phyloP scores from a whole-genome alignment of 345 rosid species.

The Populus simonii region DNA sequence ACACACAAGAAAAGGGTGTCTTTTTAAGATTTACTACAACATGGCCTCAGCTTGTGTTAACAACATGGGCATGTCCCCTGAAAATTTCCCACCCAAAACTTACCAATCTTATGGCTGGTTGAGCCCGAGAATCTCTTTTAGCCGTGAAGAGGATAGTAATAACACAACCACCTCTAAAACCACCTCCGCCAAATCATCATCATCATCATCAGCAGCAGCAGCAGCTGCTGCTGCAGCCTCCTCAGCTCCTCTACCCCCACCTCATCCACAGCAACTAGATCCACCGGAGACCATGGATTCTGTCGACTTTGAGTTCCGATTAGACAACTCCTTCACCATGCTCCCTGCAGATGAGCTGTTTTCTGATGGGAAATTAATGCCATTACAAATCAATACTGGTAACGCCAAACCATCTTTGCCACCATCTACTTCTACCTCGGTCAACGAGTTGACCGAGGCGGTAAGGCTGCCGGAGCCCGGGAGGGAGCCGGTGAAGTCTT shows the following conservation, averaged over 20 bases:
- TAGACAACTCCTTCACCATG: slow-evolving; percentile 77
- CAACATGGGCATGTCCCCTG: slow-evolving; percentile 56
- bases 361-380: slow-evolving; percentile 78
- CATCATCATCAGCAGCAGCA: not conserved
- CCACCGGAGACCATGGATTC: slow-evolving; percentile 33
- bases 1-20: too few relatives aligned
- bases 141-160: slow-evolving; percentile 46
- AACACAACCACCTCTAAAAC: slow-evolving; percentile 16
- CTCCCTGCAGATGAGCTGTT: slow-evolving; percentile 92
- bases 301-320: slow-evolving; percentile 82
- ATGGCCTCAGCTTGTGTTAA: slow-evolving; percentile 94
- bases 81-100: slow-evolving; percentile 42
- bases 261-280: slow-evolving; percentile 15
- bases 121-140: slow-evolving; percentile 59
- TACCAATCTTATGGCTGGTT: slow-evolving; percentile 52
- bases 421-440: not conserved
- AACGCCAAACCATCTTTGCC: slow-evolving; percentile 3
- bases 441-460: slow-evolving; percentile 9
- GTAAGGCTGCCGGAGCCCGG: slow-evolving; percentile 30
- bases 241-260: not conserved
- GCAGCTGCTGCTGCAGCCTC: too few relatives aligned
- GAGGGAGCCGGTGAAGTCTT: slow-evolving; percentile 22
- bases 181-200: not conserved
- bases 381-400: slow-evolving; percentile 46
- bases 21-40: not conserved